Conservation (phyloP, 805 yeast genomes). For the Barnettozyma pratensis region DNA sequence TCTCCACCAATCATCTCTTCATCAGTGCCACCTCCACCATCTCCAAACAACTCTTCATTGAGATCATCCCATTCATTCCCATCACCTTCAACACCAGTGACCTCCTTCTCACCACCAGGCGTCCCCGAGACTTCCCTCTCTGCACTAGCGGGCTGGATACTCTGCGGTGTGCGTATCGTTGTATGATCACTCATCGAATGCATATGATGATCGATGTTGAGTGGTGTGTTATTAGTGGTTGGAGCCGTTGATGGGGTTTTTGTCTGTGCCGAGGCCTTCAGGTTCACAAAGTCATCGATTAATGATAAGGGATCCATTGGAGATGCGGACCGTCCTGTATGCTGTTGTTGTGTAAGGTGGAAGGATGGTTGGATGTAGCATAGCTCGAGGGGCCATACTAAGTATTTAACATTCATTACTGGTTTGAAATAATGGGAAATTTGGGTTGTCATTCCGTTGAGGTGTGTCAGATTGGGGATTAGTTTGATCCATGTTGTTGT, state of each 20-base stretch:
- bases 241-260: slow-evolving; percentile 30
- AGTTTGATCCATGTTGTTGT: slow-evolving; percentile 54
- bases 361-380: slow-evolving; percentile 50
- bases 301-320: slow-evolving; percentile 30
- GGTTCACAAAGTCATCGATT: slow-evolving; percentile 34
- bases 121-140: too few species aligned
- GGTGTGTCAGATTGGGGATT: slow-evolving; percentile 61
- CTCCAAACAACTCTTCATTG: slow-evolving; percentile 31
- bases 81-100: not conserved
- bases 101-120: too few species aligned
- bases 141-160: not conserved
- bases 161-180: slow-evolving; percentile 2
- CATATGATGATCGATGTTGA: slow-evolving; percentile 4
- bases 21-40: slow-evolving; percentile 19
- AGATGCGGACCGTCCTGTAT: slow-evolving; percentile 2
- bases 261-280: slow-evolving; percentile 33
- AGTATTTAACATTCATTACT: slow-evolving; percentile 47
- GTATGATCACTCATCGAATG: slow-evolving; percentile 4
- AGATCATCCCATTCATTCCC: slow-evolving; percentile 25
- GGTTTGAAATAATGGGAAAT: slow-evolving; percentile 50
- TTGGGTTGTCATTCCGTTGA: slow-evolving; percentile 62
- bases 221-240: slow-evolving; percentile 23
- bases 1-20: slow-evolving; percentile 27
- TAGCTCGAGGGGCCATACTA: slow-evolving; percentile 69
- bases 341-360: not conserved